Evolutionary conservation across 805 yeast genomes (phyloP), one percentile per base, ranked within the genome.

Genomic region (Suhomyces sp.): DNA sequence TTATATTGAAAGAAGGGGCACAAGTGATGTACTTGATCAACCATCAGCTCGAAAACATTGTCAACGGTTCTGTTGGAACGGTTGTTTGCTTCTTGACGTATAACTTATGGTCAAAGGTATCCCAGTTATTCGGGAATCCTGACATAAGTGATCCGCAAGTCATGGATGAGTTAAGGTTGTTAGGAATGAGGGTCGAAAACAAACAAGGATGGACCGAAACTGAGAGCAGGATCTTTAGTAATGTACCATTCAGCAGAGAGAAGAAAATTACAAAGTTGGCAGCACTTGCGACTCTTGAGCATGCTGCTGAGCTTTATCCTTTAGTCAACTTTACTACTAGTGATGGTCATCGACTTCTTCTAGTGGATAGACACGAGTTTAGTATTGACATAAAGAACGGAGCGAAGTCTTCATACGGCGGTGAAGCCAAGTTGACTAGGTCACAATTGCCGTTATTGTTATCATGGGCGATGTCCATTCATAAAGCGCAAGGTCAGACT

Each of bases 11-110:
- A 56, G 80, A 77, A 36, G 88, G 87, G 23, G 95, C 96, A 0
- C 98, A 93, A 58, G 97, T 93, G 2, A 90, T 93, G 96, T 79
- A 87, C 72, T 63, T 93, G 46, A 87, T 85, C 50, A 93, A 93
- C 55, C 36, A 40, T 6, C 70, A 75, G 19, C n/a, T n/a, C n/a
- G 90, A 86, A 44, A 83, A 78, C 7, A 65, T 93, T 24, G 98
- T 93, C 25, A 93, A 93, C 61, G 98, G 99, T 3, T 77, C 96
- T 0, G 66, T 91, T 24, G 99, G 99, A 0, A 77, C 71, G 24
- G 82, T 93, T 1, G 47, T 77, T 6, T 79, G 73, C 12, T 81
- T 83, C 44, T 59, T 73, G 31, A 53, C 60, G 2, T 42, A 35
- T 6, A 42, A 38, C 10, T 29, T 55, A 44, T 46, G 53, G 53